Percentiles rank a stretch among this genome's conserved stretches.
Conservation (phyloP, 108 stramenopile species). For the Epithemia pelagica region DNA sequence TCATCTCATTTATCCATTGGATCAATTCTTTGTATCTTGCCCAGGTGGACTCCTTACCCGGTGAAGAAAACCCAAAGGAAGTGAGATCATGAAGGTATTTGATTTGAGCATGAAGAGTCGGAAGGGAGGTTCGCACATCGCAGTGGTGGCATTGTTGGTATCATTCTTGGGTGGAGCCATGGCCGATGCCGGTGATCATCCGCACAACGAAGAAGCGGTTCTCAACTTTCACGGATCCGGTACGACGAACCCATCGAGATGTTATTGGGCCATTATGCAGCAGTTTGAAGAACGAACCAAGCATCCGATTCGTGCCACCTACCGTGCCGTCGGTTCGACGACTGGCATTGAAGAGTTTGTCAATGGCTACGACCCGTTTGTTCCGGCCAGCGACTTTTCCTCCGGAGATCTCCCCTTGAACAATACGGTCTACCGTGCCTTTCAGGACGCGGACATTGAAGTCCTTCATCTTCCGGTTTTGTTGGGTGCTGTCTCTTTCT, state of each 20-base stretch:
- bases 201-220: slow-evolving; percentile 4
- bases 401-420: slow-evolving; percentile 75
- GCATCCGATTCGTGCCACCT: slow-evolving; percentile 59
- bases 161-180: neutral
- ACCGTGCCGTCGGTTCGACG: slow-evolving; percentile 82
- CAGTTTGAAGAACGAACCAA: slow-evolving; percentile 43
- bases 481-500: slow-evolving; percentile 67
- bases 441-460: slow-evolving; percentile 12
- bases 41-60: no score
- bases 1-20: no score
- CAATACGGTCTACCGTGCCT: slow-evolving; percentile 24
- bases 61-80: no score
- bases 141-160: no score
- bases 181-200: neutral
- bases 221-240: slow-evolving; percentile 63
- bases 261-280: slow-evolving; percentile 75
- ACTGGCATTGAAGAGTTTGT: slow-evolving; percentile 73
- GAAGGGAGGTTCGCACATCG: no score
- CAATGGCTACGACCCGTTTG: slow-evolving; percentile 27
- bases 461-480: slow-evolving; percentile 75
- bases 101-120: no score
- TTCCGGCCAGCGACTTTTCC: slow-evolving; percentile 47
- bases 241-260: slow-evolving; percentile 86
- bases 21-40: no score
- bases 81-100: no score